phyloP scores from a whole-genome alignment of 2,329 filamentous ascomycete species.

The Hymenoscyphus repandus region DNA sequence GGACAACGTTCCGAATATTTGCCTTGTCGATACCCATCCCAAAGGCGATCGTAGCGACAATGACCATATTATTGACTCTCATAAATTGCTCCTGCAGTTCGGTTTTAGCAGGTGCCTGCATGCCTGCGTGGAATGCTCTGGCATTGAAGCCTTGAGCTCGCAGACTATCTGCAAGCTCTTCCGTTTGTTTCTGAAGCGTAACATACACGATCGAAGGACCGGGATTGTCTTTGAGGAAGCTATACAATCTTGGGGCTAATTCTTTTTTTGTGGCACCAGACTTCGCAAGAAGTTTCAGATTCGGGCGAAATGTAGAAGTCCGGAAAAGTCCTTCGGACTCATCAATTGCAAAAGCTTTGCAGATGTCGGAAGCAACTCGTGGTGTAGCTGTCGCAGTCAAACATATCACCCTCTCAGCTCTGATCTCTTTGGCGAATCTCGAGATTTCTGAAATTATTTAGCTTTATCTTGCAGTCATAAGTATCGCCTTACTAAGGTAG shows the following conservation, averaged over 20 bases:
- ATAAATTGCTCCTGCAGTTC: conserved; percentile 48
- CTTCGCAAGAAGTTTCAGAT: conserved; percentile 48
- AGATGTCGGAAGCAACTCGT: conserved; percentile 49
- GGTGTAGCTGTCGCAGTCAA: conserved; percentile 56
- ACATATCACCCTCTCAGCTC: conserved; percentile 54
- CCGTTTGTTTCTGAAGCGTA: conserved; percentile 50
- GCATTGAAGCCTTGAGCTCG: conserved; percentile 36
- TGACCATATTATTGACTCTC: conserved; percentile 39
- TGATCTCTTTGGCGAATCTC: conserved; percentile 49
- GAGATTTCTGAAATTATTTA: conserved; percentile 36
- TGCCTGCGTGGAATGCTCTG: conserved; percentile 45
- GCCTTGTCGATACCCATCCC: conserved; percentile 56
- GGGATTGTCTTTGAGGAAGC: conserved; percentile 44
- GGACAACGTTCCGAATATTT: conserved; percentile 45
- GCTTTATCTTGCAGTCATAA: not conserved
- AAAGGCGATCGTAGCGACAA: conserved; percentile 53
- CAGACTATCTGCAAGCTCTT: conserved; percentile 37
- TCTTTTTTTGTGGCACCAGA: conserved; percentile 38
- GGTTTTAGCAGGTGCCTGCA: conserved; percentile 41
- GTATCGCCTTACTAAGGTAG: conserved; percentile 38
- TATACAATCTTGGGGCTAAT: conserved; percentile 40
- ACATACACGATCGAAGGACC: conserved; percentile 58
- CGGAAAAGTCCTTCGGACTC: conserved; percentile 45
- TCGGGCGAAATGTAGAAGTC: conserved; percentile 53
- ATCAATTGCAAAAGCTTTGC: conserved; percentile 46